A percentile compares a stretch with the other conserved stretches of the same genome.
Conservation (phyloP, 2,329 filamentous ascomycete genomes). For the Penicillium nordicum region DNA sequence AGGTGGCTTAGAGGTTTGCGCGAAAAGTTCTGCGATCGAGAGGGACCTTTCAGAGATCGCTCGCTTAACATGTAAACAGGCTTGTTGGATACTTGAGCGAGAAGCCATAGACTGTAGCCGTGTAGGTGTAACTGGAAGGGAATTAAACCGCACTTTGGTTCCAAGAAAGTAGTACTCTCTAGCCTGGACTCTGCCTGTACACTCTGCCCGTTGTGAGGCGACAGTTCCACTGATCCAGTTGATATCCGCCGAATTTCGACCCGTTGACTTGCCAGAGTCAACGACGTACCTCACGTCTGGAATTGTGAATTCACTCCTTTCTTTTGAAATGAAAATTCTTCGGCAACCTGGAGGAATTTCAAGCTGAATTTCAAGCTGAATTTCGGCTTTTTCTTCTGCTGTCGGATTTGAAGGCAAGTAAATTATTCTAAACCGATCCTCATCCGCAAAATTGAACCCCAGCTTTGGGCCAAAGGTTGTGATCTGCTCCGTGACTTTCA, state of each 20-base stretch:
- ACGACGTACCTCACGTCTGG: slow-evolving; percentile 51
- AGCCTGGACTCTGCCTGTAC: slow-evolving; percentile 48
- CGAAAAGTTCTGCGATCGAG: slow-evolving; percentile 41
- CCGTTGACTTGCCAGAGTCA: slow-evolving; percentile 44
- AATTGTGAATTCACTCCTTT: slow-evolving; percentile 53
- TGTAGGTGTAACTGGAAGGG: slow-evolving; percentile 35
- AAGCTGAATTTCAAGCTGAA: not conserved
- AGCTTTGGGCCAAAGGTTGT: slow-evolving; percentile 19
- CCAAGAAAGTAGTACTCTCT: slow-evolving; percentile 52
- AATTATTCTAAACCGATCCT: slow-evolving; percentile 42
- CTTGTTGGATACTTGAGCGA: slow-evolving; percentile 44
- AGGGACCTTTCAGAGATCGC: slow-evolving; percentile 35
- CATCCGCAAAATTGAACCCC: slow-evolving; percentile 43
- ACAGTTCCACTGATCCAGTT: slow-evolving; percentile 49
- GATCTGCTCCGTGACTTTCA: slow-evolving; percentile 32
- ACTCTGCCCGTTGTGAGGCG: slow-evolving; percentile 48
- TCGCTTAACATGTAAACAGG: slow-evolving; percentile 45
- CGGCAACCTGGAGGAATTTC: slow-evolving; percentile 41
- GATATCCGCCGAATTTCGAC: slow-evolving; percentile 37
- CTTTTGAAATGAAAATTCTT: slow-evolving; percentile 51
- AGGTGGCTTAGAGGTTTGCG: slow-evolving; percentile 47
- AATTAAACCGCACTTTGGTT: slow-evolving; percentile 35
- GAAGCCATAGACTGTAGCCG: slow-evolving; percentile 34
- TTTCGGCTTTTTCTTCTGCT: not conserved
- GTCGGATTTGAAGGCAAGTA: slow-evolving; percentile 45